Base-by-base conservation (phyloP, 495 filamentous ascomycete species). In the Penicillium simplicissimum region DNA sequence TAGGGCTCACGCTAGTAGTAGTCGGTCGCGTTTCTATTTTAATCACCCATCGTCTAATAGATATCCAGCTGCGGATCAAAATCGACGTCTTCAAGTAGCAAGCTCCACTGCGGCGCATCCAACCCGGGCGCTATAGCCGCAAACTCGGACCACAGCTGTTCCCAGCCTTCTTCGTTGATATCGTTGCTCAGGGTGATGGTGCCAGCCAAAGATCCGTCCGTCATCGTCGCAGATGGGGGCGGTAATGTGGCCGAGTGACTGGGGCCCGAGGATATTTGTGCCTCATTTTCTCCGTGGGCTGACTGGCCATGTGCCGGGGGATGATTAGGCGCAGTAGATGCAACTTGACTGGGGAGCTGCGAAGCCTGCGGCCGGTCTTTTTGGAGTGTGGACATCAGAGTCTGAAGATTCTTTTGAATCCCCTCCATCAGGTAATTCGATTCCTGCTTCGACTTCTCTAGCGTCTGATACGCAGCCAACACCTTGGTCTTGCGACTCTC, bases 341-440 rank as follows among this genome's bases (percentile, higher is more conserved):
- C 28, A 31, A 7, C 28, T 4, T 31, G 28, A 31, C 28, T 31
- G 28, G 28, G 3, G 4, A 31, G 4, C 28, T 31, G 28, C 28
- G 4, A 31, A 6, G 28, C 4, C 28, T 31, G 28, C 28, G 28
- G 28, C 4, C 28, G 28, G 28, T 31, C 15, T 58, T 64, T 69
- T 8, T 72, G 59, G 0, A 71, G 59, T 17, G 68, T 69, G 0
- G 64, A 67, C 66, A 72, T 55, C 17, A 69, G 59, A 0, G 62
- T 75, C 52, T 72, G 71, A 28, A 64, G 56, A 36, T 75, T 74
- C 19, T 64, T 70, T 31, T 69, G 67, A 13, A 71, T 61, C 1
- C 61, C 63, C 40, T 71, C 60, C 28, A 63, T 49, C 33, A 74
- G 52, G 8, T 55, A 34, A 48, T 54, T 62, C 8, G 68, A 69